Conservation (phyloP, 2,329 filamentous ascomycete species). For the Aspergillus piperis region DNA sequence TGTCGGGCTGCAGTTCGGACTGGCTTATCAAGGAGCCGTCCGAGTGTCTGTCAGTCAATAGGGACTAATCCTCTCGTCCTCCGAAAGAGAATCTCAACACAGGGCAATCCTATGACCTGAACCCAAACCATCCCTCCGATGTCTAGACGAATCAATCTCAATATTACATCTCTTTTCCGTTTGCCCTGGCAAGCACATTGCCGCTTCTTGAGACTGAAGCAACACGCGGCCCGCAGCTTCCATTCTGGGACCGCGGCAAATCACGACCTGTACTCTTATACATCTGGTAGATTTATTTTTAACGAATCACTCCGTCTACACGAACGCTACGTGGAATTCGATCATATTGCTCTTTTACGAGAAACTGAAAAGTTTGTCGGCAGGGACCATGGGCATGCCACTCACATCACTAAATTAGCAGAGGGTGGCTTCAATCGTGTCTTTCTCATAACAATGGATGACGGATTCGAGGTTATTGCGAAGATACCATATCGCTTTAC, state of each 20-base stretch:
- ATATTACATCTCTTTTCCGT: too few relatives aligned
- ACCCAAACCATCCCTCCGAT: too few relatives aligned
- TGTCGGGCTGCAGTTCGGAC: too few relatives aligned
- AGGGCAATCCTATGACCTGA: too few relatives aligned
- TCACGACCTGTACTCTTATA: constrained; percentile 8
- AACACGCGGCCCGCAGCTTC: too few relatives aligned
- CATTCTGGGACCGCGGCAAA: not conserved
- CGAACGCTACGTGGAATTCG: constrained; percentile 21
- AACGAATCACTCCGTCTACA: constrained; percentile 20
- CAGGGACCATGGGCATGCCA: constrained; percentile 4
- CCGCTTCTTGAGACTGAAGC: too few relatives aligned
- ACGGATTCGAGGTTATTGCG: constrained; percentile 17
- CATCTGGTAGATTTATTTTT: constrained; percentile 11
- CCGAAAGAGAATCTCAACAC: too few relatives aligned
- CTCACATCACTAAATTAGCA: not conserved
- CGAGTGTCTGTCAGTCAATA: too few relatives aligned
- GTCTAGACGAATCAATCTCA: too few relatives aligned
- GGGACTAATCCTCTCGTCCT: too few relatives aligned
- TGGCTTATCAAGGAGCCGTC: too few relatives aligned
- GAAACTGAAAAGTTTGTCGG: constrained; percentile 17
- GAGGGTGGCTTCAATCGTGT: constrained; percentile 13
- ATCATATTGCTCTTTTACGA: constrained; percentile 16
- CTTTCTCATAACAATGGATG: constrained; percentile 15
- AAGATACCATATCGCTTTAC: constrained; percentile 18
- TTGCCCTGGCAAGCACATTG: too few relatives aligned